Evolutionary conservation across 2,329 filamentous ascomycete species (phyloP).

Genomic region (Sclerotinia borealis): DNA sequence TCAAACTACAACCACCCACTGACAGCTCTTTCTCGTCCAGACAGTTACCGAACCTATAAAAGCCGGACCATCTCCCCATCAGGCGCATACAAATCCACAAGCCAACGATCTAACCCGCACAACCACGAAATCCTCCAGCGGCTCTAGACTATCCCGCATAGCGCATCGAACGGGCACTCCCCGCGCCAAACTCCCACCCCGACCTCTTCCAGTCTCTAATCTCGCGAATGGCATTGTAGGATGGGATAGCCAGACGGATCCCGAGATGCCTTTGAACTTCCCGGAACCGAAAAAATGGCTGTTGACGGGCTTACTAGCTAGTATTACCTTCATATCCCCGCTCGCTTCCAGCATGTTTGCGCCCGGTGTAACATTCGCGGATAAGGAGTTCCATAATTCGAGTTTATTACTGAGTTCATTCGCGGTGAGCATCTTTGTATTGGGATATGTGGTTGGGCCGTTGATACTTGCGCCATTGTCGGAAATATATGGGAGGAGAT

Average conservation of each 20-base stretch:
- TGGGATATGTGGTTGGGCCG: conserved; percentile 24
- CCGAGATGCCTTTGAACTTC: conserved; percentile 52
- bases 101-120: conserved; percentile 5
- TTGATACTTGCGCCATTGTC: conserved; percentile 42
- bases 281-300: conserved; percentile 28
- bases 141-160: conserved; percentile 25
- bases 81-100: background rate
- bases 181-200: conserved; percentile 13
- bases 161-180: conserved; percentile 18
- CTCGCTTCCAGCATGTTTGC: conserved; percentile 54
- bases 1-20: conserved; percentile 1
- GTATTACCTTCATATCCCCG: conserved; percentile 33
- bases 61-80: background rate
- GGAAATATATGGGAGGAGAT: conserved; percentile 50
- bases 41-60: conserved; percentile 11
- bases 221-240: conserved; percentile 50
- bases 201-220: conserved; percentile 40
- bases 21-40: conserved; percentile 10
- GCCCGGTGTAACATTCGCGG: conserved; percentile 56
- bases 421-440: conserved; percentile 43
- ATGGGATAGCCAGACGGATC: conserved; percentile 54
- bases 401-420: conserved; percentile 46
- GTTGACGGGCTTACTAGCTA: conserved; percentile 28
- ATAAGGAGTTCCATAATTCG: conserved; percentile 50
- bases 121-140: conserved; percentile 18